Conservation (phyloP, 768 basidiomycete genomes). For the Pleurotus citrinopileatus region DNA sequence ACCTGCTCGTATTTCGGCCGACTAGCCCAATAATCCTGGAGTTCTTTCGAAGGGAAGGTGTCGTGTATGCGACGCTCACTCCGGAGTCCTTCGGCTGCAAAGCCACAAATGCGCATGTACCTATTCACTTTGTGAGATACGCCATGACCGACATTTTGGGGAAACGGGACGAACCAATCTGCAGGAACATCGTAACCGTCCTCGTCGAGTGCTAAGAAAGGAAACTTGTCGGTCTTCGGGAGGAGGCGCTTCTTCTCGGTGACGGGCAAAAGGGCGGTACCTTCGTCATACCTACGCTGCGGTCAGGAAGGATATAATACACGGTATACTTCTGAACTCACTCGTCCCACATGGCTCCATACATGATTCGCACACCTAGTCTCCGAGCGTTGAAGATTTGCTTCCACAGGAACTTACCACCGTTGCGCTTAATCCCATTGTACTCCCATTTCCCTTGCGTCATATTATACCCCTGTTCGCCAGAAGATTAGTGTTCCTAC, state of each 20-base stretch:
- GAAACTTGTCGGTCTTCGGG: slow-evolving; percentile 56
- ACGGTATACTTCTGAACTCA: slow-evolving; percentile 23
- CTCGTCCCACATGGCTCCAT: slow-evolving; percentile 92
- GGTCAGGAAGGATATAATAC: slow-evolving; percentile 3
- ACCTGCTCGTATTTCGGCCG: slow-evolving; percentile 56
- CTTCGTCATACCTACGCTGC: slow-evolving; percentile 69
- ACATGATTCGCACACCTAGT: slow-evolving; percentile 62
- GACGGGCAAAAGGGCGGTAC: slow-evolving; percentile 78
- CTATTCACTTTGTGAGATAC: slow-evolving; percentile 25
- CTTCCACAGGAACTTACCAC: slow-evolving; percentile 77
- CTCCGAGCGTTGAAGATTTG: slow-evolving; percentile 69
- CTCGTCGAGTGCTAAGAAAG: slow-evolving; percentile 71
- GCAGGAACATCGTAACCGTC: slow-evolving; percentile 76
- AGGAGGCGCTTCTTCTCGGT: slow-evolving; percentile 55
- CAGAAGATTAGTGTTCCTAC: no score
- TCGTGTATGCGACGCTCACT: slow-evolving; percentile 62
- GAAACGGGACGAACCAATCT: slow-evolving; percentile 60
- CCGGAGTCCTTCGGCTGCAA: slow-evolving; percentile 66
- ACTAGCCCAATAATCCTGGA: slow-evolving; percentile 72
- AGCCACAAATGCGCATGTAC: slow-evolving; percentile 79
- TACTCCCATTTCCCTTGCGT: slow-evolving; percentile 68
- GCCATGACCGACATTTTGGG: slow-evolving; percentile 1
- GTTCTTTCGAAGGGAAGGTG: slow-evolving; percentile 65
- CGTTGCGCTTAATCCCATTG: slow-evolving; percentile 70
- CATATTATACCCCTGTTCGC: slow-evolving; percentile 61